Conservation (phyloP, 2,329 filamentous ascomycete genomes). For the Penicillium sp. region DNA sequence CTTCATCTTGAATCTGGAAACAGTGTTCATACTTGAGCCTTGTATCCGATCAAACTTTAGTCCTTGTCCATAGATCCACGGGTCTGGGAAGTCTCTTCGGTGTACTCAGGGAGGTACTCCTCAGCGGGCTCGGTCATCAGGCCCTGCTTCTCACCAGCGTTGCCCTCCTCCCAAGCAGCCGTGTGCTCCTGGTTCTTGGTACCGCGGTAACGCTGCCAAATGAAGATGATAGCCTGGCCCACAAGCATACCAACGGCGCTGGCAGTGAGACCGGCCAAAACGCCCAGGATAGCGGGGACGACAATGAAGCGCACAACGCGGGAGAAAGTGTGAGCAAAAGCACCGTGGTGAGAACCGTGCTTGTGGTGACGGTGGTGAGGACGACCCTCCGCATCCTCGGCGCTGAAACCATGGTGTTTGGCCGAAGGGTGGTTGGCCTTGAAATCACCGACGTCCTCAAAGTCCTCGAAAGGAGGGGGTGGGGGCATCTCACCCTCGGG, state of each 20-base stretch:
- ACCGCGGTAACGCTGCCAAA: conserved; percentile 45
- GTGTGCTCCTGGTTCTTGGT: conserved; percentile 27
- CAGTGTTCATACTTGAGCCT: neutral
- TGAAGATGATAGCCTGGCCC: conserved; percentile 46
- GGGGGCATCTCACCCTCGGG: neutral
- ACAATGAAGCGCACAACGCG: conserved; percentile 46
- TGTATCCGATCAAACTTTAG: conserved; percentile 8
- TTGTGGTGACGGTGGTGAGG: conserved; percentile 26
- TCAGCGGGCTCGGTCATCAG: conserved; percentile 37
- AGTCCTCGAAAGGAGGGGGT: conserved; percentile 11
- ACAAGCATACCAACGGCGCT: conserved; percentile 50
- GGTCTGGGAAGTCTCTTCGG: conserved; percentile 31
- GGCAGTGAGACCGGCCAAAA: conserved; percentile 47
- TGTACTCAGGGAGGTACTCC: conserved; percentile 39
- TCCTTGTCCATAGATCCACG: conserved; percentile 32
- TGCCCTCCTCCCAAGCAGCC: conserved; percentile 35
- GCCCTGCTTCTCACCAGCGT: conserved; percentile 44
- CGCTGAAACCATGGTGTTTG: conserved; percentile 7
- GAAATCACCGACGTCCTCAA: neutral
- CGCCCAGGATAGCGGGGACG: conserved; percentile 47
- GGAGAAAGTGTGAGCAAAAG: conserved; percentile 41
- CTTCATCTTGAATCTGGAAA: neutral
- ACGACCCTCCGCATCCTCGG: conserved; percentile 18
- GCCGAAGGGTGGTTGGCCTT: conserved; percentile 9
- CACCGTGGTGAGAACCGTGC: conserved; percentile 34